phyloP scores from a whole-genome alignment of 352 stramenopile genomes.

The Pythium sukuiense region DNA sequence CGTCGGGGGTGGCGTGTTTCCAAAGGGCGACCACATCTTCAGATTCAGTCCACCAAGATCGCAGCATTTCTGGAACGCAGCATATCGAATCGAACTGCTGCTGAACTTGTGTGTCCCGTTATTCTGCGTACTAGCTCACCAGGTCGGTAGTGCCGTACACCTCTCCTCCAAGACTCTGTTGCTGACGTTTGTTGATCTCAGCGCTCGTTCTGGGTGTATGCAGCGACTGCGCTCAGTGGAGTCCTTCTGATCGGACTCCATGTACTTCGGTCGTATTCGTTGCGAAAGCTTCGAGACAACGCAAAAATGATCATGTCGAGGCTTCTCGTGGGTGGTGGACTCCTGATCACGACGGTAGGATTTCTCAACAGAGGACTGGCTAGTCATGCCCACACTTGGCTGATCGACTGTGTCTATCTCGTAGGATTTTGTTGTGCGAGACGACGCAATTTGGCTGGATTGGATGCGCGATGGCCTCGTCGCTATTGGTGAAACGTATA shows the following conservation, averaged over 20 bases:
- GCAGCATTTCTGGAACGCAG: constrained; percentile 77
- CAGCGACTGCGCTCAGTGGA: constrained; percentile 57
- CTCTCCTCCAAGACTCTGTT: not conserved
- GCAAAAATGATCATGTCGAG: constrained; percentile 77
- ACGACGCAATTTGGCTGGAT: constrained; percentile 83
- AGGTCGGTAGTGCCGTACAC: constrained; percentile 37
- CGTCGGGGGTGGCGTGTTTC: constrained; percentile 65
- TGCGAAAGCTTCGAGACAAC: constrained; percentile 62
- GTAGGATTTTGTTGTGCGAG: constrained; percentile 77
- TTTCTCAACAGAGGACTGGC: not conserved
- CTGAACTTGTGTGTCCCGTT: constrained; percentile 74
- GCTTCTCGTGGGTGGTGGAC: constrained; percentile 58
- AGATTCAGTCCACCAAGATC: constrained; percentile 69
- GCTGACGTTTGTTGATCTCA: constrained; percentile 20
- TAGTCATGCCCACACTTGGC: not conserved
- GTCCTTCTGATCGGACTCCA: constrained; percentile 58
- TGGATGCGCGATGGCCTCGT: constrained; percentile 87
- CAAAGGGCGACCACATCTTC: constrained; percentile 78
- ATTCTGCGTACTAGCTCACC: constrained; percentile 77
- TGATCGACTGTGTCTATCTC: not conserved
- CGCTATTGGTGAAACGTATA: constrained; percentile 81
- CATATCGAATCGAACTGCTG: constrained; percentile 81
- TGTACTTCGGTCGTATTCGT: constrained; percentile 70
- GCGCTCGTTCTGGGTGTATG: constrained; percentile 83
- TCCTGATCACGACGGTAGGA: constrained; percentile 50